phyloP scores from a whole-genome alignment of 306 rosid species.

The barrel medic (Medicago truncatula) region MtrunA17r5.0-ANR NC_053044.1:47772001-47772500 shows the following conservation, averaged over 20 bases:
- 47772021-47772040: not conserved
- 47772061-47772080: not conserved
- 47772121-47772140: not conserved
- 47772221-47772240: not conserved
- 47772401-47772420: conserved; percentile 4
- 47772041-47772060: not conserved
- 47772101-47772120: not conserved
- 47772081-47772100: not conserved
- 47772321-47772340: conserved; percentile 1
- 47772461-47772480: not conserved
- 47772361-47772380: no score
- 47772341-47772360: not conserved
- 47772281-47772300: not conserved
- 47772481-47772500: conserved; percentile 12
- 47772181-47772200: not conserved
- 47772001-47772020: not conserved
- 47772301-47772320: not conserved
- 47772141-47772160: not conserved
- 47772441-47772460: not conserved
- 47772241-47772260: not conserved
- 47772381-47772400: not conserved
- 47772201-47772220: not conserved
- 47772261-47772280: not conserved
- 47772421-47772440: not conserved
- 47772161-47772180: not conserved